Percentiles rank a stretch among this genome's conserved stretches.
phyloP scores from a whole-genome alignment of 352 stramenopile genomes.

The Thraustotheca clavata region DNA sequence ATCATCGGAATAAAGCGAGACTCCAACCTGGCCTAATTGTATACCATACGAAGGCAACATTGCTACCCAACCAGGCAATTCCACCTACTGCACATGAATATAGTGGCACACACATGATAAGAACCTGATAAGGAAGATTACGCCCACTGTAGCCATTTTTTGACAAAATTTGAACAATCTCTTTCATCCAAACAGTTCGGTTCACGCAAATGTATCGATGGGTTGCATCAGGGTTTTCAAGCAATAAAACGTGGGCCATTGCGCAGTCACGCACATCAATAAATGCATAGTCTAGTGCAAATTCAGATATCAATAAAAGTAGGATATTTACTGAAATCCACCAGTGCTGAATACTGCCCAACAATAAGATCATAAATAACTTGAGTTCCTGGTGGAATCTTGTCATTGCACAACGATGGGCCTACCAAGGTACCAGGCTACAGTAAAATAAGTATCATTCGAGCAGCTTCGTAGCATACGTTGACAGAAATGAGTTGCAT shows the following conservation, averaged over 20 bases:
- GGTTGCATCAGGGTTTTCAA: conserved; percentile 78
- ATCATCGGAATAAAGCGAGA: conserved; percentile 55
- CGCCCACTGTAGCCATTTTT: conserved; percentile 79
- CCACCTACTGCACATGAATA: conserved; percentile 28
- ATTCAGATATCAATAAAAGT: background rate
- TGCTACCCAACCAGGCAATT: conserved; percentile 74
- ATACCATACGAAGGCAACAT: conserved; percentile 73
- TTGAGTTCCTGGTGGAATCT: conserved; percentile 73
- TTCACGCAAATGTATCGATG: conserved; percentile 84
- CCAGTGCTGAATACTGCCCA: conserved; percentile 75
- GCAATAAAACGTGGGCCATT: conserved; percentile 59
- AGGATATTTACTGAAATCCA: conserved; percentile 60
- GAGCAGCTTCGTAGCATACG: conserved; percentile 27
- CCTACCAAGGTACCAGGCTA: conserved; percentile 76
- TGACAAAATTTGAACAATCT: conserved; percentile 77
- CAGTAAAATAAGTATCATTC: background rate
- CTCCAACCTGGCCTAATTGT: conserved; percentile 80
- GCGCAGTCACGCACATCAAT: conserved; percentile 81
- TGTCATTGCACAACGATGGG: conserved; percentile 73
- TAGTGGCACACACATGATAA: background rate
- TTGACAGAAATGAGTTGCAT: conserved; percentile 79
- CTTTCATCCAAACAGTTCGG: conserved; percentile 79
- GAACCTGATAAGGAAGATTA: conserved; percentile 70
- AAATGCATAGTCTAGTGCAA: conserved; percentile 64
- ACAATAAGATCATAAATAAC: conserved; percentile 84